A percentile compares a stretch with the other conserved stretches of the same genome.
These are phyloP conservation scores for Calonectria honghensis DNA, from an alignment of 2,329 filamentous ascomycete species.

Conservation along the genomic window DNA sequence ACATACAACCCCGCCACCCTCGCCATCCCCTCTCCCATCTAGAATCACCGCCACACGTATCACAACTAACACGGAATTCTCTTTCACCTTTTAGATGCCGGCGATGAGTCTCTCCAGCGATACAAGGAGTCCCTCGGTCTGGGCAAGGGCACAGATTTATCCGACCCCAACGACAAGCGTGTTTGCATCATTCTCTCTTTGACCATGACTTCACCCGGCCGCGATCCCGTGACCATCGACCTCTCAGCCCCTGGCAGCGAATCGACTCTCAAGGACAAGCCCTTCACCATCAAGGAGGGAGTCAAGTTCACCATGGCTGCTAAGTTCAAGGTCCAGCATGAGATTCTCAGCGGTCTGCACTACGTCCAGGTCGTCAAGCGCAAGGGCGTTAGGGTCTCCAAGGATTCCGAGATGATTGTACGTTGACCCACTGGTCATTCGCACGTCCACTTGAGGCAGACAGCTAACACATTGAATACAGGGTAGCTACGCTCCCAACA, in stretches of 20 bases:
- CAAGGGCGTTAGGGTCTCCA: slow-evolving; percentile 89
- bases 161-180: slow-evolving; percentile 87
- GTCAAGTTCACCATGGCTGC: slow-evolving; percentile 95
- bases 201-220: slow-evolving; percentile 89
- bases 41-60: slow-evolving; percentile 7
- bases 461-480: slow-evolving; percentile 62
- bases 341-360: slow-evolving; percentile 95
- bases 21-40: slow-evolving; percentile 14
- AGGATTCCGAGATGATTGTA: slow-evolving; percentile 99
- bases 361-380: slow-evolving; percentile 96
- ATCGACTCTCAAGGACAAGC: slow-evolving; percentile 87
- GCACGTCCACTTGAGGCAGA: background rate
- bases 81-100: slow-evolving; percentile 68
- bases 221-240: slow-evolving; percentile 91
- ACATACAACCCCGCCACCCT: slow-evolving; percentile 38
- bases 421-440: slow-evolving; percentile 58
- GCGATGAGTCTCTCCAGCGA: slow-evolving; percentile 95
- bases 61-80: slow-evolving; percentile 48
- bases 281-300: slow-evolving; percentile 98
- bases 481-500: slow-evolving; percentile 96
- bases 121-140: slow-evolving; percentile 98
- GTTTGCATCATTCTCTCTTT: slow-evolving; percentile 96
- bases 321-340: slow-evolving; percentile 95
- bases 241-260: slow-evolving; percentile 84
- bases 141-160: slow-evolving; percentile 81